Evolutionary conservation across 73 alveolate genomes (phyloP), one percentile per base, ranked within the genome.

Genomic region (Paramecium primaurelia): DNA sequence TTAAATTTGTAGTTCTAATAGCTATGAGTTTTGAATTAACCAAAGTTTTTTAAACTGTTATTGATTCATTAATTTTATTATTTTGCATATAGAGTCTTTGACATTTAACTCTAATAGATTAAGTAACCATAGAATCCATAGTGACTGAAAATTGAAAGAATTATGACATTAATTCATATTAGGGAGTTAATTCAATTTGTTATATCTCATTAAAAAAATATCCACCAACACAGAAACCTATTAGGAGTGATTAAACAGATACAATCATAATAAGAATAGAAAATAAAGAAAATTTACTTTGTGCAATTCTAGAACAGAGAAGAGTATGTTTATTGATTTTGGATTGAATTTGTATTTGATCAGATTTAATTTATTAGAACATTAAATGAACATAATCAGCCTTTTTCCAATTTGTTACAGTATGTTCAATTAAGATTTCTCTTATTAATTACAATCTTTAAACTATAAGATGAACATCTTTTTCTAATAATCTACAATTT

Each of bases 341-440:
- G 1, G 84, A 64, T 64, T 64, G 22, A 10, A 64, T 64, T 64
- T 64, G 28, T 0, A 64, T 32, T 28, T 64, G 47, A 64, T 64
- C 84, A 32, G 84, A 34, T 32, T 64, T 64, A 1, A 64, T 64
- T 9, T 64, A 10, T 32, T 64, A 12, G 28, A 64, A 64, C 84
- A 64, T 64, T 11, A 64, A 64, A 64, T 64, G 84, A 11, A 64
- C 84, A 34, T 64, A 64, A 32, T 64, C 84, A 28, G 84, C 84
- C 30, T 64, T 64, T 18, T 64, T 64, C 84, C 84, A 64, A 32
- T 64, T 64, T 26, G 84, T 64, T 3, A 32, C 51, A 2, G 84
- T 64, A 28, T 64, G 84, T 64, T 64, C 84, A 3, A 64, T 28
- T n/a, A 64, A 26, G 7, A 64, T 64, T n/a, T 64, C 84, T 7